Evolutionary conservation across 306 rosid species (phyloP).

Genomic region (Cicer judaicum): DNA sequence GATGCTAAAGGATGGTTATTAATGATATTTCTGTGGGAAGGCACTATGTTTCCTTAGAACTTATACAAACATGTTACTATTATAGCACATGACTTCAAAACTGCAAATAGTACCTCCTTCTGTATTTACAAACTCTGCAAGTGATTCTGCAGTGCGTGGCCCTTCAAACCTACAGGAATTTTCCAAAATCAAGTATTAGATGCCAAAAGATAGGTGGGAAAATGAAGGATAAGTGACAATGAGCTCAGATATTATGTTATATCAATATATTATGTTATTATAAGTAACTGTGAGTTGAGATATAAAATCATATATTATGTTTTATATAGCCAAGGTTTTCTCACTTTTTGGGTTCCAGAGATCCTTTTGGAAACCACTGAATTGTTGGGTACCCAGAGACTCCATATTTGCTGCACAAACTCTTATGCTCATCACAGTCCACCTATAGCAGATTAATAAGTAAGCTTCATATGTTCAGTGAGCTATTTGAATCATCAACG

Average conservation of each 20-base stretch:
- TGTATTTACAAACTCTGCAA: conserved; percentile 75
- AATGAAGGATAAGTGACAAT: conserved; percentile 10
- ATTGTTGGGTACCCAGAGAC: conserved; percentile 88
- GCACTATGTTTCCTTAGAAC: conserved; percentile 27
- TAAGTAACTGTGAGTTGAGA: background rate
- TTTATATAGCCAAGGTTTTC: conserved; percentile 36
- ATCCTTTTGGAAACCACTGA: conserved; percentile 91
- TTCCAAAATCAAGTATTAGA: conserved; percentile 32
- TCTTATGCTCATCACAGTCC: conserved; percentile 66
- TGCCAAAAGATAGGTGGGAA: conserved; percentile 12
- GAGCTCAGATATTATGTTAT: conserved; percentile 16
- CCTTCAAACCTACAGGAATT: conserved; percentile 71
- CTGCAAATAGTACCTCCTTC: conserved; percentile 68
- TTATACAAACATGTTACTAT: conserved; percentile 14
- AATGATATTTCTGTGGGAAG: conserved; percentile 12
- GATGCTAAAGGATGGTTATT: background rate
- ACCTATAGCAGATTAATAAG: conserved; percentile 48
- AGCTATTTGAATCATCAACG: background rate
- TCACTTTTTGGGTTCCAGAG: conserved; percentile 91
- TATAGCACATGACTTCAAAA: conserved; percentile 16
- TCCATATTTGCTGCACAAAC: conserved; percentile 55
- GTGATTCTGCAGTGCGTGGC: conserved; percentile 78
- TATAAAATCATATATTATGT: conserved; percentile 4
- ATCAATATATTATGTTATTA: conserved; percentile 18
- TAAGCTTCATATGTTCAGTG: conserved; percentile 3